These are phyloP conservation scores for Casaregolazyma lundiana DNA, from an alignment of 1,139 yeast genomes.

Conservation along the genomic window DNA sequence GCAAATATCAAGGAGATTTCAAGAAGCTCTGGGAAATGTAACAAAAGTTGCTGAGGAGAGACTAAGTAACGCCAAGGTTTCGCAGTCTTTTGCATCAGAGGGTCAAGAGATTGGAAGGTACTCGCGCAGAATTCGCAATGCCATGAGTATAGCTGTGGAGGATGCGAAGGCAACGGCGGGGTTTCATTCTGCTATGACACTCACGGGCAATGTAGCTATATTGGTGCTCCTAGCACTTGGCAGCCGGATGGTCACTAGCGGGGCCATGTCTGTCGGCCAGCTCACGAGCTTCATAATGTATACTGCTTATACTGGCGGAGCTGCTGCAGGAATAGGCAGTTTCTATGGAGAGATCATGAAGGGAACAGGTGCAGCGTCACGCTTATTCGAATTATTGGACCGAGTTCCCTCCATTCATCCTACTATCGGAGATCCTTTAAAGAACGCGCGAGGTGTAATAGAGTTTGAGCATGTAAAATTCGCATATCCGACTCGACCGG, in stretches of 20 bases:
- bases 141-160: slow-evolving; percentile 66
- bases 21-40: slow-evolving; percentile 79
- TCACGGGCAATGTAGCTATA: slow-evolving; percentile 77
- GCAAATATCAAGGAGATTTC: slow-evolving; percentile 67
- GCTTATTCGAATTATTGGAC: slow-evolving; percentile 83
- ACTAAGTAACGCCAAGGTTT: slow-evolving; percentile 76
- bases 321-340: slow-evolving; percentile 84
- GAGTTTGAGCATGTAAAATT: slow-evolving; percentile 64
- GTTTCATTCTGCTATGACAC: slow-evolving; percentile 71
- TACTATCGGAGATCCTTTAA: slow-evolving; percentile 49
- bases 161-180: slow-evolving; percentile 68
- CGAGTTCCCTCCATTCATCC: slow-evolving; percentile 65
- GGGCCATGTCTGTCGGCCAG: slow-evolving; percentile 78
- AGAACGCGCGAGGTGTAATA: slow-evolving; percentile 47
- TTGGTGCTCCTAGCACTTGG: slow-evolving; percentile 76
- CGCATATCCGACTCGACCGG: slow-evolving; percentile 83
- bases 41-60: slow-evolving; percentile 92
- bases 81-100: slow-evolving; percentile 88
- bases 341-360: slow-evolving; percentile 93
- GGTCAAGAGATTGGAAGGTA: slow-evolving; percentile 56
- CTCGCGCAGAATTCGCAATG: slow-evolving; percentile 66
- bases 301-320: slow-evolving; percentile 86
- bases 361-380: slow-evolving; percentile 93
- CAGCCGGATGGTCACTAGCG: slow-evolving; percentile 66
- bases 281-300: slow-evolving; percentile 90